Percentiles rank a stretch among this genome's conserved stretches.
These are phyloP conservation scores for Emergomyces africanus DNA, from an alignment of 2,329 filamentous ascomycete species.

Conservation along the genomic window DNA sequence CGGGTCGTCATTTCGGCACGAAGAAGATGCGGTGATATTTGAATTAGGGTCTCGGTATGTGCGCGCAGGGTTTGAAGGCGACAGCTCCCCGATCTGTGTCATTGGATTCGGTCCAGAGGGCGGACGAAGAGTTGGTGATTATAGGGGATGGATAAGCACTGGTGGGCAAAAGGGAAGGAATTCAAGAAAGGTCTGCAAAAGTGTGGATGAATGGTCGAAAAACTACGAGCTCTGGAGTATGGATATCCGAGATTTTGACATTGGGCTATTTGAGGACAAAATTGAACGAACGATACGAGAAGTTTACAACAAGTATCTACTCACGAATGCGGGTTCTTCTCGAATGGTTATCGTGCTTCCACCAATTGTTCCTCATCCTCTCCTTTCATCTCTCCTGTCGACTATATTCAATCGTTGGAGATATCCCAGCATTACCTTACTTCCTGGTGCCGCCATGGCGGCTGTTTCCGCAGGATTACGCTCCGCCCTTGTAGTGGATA, in stretches of 20 bases:
- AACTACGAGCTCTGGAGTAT: constrained; percentile 61
- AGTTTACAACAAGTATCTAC: constrained; percentile 63
- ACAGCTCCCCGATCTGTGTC: constrained; percentile 58
- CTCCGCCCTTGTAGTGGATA: constrained; percentile 74
- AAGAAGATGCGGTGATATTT: constrained; percentile 75
- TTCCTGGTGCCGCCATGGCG: constrained; percentile 63
- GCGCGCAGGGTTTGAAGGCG: constrained; percentile 75
- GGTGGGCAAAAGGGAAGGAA: constrained; percentile 36
- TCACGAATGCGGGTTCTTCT: constrained; percentile 51
- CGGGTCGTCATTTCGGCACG: constrained; percentile 46
- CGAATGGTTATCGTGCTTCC: constrained; percentile 65
- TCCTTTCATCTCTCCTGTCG: constrained; percentile 63
- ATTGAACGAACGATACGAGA: constrained; percentile 72
- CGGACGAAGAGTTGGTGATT: constrained; percentile 68
- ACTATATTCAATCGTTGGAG: constrained; percentile 73
- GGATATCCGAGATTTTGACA: constrained; percentile 59
- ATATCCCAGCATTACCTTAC: constrained; percentile 63
- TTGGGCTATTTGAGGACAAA: constrained; percentile 73
- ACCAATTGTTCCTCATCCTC: constrained; percentile 60
- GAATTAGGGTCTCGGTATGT: constrained; percentile 72
- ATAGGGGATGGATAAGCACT: constrained; percentile 53
- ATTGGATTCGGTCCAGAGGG: constrained; percentile 63
- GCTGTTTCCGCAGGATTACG: constrained; percentile 69
- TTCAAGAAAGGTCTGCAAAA: constrained; percentile 12
- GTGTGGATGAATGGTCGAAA: constrained; percentile 32